Base-by-base conservation (phyloP, 805 yeast species). In the Yarrowia hollandica region DNA sequence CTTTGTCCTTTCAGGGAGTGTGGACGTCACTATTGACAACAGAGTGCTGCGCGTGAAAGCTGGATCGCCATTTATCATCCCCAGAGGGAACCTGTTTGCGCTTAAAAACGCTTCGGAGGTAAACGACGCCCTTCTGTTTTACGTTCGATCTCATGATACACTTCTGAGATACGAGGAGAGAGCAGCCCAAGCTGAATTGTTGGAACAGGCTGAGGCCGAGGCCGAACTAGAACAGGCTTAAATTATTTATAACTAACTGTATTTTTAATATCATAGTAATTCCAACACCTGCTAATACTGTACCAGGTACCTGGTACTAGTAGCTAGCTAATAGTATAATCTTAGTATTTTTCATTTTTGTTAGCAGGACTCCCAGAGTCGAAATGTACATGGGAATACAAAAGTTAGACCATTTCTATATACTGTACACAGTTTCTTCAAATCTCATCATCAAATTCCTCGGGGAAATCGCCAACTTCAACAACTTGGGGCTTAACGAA, bases 1-100 rank as follows among this genome's bases (percentile, higher is more conserved):
- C 68, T 86, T 83, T 68, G 90, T 90, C 39, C 78, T 86, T 4
- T 74, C 77, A 35, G 97, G 97, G 0, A 64, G 79, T 2, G 68
- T 88, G 8, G 88, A 88, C 65, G 91, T 88, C 2, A 80, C 83
- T 1, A 63, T 90, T 4, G 79, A 82, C 16, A 81, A 80, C 5
- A 77, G 76, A 18, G 76, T 74, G 19, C 88, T 90, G 68, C 72
- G 82, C 4, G 86, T 84, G 6, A 77, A 81, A 0, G 74, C 78
- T 59, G 96, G 96, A 1, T 86, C 96, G 57, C 81, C 92, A 4
- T 85, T 90, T 66, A 88, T 86, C 66, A 78, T 91, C 5, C 97
- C 97, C 0, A 80, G 86, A 73, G 86, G 85, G 5, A 88, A 87
- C 67, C 77, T 79, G 39, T 90, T 88, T 70, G 81, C 86, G 15